A percentile compares a stretch with the other conserved stretches of the same genome.
Evolutionary conservation across 2,329 filamentous ascomycete genomes (phyloP).

Genomic region (Cordyceps tenuipes): DNA sequence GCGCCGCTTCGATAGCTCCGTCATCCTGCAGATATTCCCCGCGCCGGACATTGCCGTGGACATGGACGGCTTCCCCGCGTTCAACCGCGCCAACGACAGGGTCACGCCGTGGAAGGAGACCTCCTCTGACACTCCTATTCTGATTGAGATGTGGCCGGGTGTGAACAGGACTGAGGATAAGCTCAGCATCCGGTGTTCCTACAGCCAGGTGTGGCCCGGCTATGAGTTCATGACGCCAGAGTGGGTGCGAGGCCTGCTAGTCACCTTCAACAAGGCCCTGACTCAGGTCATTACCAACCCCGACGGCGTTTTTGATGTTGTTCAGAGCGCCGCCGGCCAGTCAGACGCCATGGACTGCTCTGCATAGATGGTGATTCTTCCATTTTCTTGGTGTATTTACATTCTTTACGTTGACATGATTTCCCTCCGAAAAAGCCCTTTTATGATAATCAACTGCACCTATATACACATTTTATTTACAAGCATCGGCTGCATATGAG

Average conservation of each 20-base stretch:
- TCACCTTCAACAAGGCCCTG: slow-evolving; percentile 10
- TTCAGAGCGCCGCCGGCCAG: background rate
- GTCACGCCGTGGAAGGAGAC: slow-evolving; percentile 12
- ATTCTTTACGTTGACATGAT: background rate
- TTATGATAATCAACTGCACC: background rate
- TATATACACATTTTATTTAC: background rate
- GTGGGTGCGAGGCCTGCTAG: slow-evolving; percentile 10
- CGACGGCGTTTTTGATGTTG: slow-evolving; percentile 6
- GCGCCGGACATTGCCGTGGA: background rate
- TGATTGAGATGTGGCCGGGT: slow-evolving; percentile 11
- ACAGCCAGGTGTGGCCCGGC: slow-evolving; percentile 9
- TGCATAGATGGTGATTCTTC: background rate
- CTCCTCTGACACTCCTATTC: slow-evolving; percentile 2
- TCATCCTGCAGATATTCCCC: slow-evolving; percentile 11
- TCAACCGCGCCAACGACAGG: slow-evolving; percentile 8
- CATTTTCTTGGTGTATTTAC: background rate
- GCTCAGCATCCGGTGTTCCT: slow-evolving; percentile 8
- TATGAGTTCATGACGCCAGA: slow-evolving; percentile 12
- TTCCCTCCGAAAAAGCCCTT: background rate
- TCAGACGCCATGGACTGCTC: slow-evolving; percentile 5
- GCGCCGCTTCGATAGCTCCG: slow-evolving; percentile 9
- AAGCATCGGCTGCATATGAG: background rate
- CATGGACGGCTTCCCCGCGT: slow-evolving; percentile 9
- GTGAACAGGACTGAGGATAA: background rate
- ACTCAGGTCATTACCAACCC: slow-evolving; percentile 4